Conservation (phyloP, 1,284 basidiomycete genomes). For the Marasmius fiardii region DNA sequence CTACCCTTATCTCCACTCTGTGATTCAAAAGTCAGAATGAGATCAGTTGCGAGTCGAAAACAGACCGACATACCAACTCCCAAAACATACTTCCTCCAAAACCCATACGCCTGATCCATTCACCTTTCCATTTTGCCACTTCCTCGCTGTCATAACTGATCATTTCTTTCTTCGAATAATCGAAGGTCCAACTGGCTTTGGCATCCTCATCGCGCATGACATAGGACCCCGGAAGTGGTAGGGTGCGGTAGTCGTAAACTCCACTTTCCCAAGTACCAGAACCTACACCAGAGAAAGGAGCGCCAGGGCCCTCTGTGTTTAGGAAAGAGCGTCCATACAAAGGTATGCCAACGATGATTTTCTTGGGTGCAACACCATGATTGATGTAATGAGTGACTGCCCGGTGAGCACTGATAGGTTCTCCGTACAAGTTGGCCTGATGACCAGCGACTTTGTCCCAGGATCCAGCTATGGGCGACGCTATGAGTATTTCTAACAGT, state of each 20-base stretch:
- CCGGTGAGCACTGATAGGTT: conserved; percentile 59
- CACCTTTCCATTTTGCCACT: conserved; percentile 67
- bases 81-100: conserved; percentile 85
- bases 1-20: conserved; percentile 49
- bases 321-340: conserved; percentile 91
- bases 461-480: conserved; percentile 61
- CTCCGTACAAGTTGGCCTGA: conserved; percentile 84
- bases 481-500: conserved; percentile 8
- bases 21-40: conserved; percentile 41
- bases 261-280: conserved; percentile 75
- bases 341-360: conserved; percentile 88
- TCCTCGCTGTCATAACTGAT: conserved; percentile 77
- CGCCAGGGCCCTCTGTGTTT: conserved; percentile 80
- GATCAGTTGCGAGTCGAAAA: no score
- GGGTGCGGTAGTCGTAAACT: conserved; percentile 77
- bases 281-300: conserved; percentile 75
- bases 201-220: conserved; percentile 54
- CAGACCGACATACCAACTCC: conserved; percentile 45
- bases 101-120: conserved; percentile 68
- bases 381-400: conserved; percentile 74
- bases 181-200: conserved; percentile 73
- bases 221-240: conserved; percentile 69
- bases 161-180: conserved; percentile 68
- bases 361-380: conserved; percentile 72
- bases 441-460: conserved; percentile 81